A percentile compares a stretch with the other conserved stretches of the same genome.
phyloP scores from a whole-genome alignment of 1,284 basidiomycete species.

The Tetrapyrgos nigripes region DNA sequence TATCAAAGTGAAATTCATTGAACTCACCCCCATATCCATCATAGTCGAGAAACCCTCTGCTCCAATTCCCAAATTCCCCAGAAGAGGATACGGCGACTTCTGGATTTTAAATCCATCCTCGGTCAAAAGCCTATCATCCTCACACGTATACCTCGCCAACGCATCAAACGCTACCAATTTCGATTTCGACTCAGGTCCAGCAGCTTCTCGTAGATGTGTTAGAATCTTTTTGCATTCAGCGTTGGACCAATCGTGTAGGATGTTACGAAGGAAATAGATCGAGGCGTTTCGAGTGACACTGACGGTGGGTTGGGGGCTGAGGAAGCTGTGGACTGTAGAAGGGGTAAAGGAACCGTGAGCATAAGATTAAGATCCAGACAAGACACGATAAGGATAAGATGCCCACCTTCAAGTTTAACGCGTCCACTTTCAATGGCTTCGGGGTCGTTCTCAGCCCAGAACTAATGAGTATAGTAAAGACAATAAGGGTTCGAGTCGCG shows the following conservation, averaged over 20 bases:
- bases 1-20: neutral
- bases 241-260: constrained; percentile 35
- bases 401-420: constrained; percentile 5
- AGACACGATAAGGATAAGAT: neutral
- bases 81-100: neutral
- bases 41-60: neutral
- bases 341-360: no score
- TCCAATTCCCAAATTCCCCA: constrained; percentile 3
- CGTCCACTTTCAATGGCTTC: neutral
- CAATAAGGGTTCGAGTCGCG: neutral
- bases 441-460: constrained; percentile 1
- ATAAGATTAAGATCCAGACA: neutral
- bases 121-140: no score
- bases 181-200: constrained; percentile 17
- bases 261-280: constrained; percentile 28
- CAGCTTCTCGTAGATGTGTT: constrained; percentile 24
- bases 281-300: constrained; percentile 22
- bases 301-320: constrained; percentile 23
- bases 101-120: neutral
- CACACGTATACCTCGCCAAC: constrained; percentile 4
- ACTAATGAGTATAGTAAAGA: neutral
- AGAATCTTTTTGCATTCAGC: constrained; percentile 25
- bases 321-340: constrained; percentile 31
- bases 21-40: constrained; percentile 3
- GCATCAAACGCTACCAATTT: constrained; percentile 31